A percentile compares a stretch with the other conserved stretches of the same genome.
phyloP scores from a whole-genome alignment of 148 eudicot species.

The Amaranthus hypochondriacus region DNA sequence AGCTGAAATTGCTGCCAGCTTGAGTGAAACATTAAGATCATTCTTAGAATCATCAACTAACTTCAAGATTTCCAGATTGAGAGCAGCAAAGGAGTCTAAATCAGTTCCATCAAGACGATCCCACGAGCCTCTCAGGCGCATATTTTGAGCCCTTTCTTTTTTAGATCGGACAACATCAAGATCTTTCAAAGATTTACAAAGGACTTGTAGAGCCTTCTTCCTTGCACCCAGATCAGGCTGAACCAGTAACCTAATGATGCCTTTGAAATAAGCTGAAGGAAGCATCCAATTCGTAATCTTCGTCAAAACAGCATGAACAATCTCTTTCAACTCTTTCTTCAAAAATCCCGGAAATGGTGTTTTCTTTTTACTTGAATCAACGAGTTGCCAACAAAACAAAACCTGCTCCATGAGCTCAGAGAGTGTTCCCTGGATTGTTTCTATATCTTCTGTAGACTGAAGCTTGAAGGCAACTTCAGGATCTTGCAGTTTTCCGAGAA shows the following conservation, averaged over 20 bases:
- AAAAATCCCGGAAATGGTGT: slow-evolving; percentile 30
- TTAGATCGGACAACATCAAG: slow-evolving; percentile 27
- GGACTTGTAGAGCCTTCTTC: slow-evolving; percentile 74
- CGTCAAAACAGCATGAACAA: slow-evolving; percentile 41
- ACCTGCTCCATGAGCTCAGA: slow-evolving; percentile 66
- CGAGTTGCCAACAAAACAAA: slow-evolving; percentile 55
- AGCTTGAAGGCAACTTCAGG: slow-evolving; percentile 82
- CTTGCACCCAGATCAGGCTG: slow-evolving; percentile 46
- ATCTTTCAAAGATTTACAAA: slow-evolving; percentile 66
- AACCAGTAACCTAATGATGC: slow-evolving; percentile 45
- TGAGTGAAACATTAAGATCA: slow-evolving; percentile 38
- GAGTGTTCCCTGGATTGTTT: slow-evolving; percentile 52
- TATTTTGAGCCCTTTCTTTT: slow-evolving; percentile 33
- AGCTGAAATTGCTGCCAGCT: slow-evolving; percentile 61
- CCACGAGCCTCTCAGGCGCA: slow-evolving; percentile 47
- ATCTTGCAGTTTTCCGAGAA: slow-evolving; percentile 61
- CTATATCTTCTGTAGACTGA: slow-evolving; percentile 45
- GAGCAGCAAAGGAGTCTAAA: slow-evolving; percentile 44
- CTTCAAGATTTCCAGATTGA: slow-evolving; percentile 59
- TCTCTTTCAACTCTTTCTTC: slow-evolving; percentile 73
- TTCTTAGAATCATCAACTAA: slow-evolving; percentile 47
- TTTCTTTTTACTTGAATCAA: slow-evolving; percentile 49
- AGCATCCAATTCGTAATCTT: slow-evolving; percentile 46
- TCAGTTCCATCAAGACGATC: slow-evolving; percentile 47
- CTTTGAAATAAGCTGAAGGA: slow-evolving; percentile 59